Base-by-base conservation (phyloP, 1,284 basidiomycete genomes). In the Malassezia furfur region DNA sequence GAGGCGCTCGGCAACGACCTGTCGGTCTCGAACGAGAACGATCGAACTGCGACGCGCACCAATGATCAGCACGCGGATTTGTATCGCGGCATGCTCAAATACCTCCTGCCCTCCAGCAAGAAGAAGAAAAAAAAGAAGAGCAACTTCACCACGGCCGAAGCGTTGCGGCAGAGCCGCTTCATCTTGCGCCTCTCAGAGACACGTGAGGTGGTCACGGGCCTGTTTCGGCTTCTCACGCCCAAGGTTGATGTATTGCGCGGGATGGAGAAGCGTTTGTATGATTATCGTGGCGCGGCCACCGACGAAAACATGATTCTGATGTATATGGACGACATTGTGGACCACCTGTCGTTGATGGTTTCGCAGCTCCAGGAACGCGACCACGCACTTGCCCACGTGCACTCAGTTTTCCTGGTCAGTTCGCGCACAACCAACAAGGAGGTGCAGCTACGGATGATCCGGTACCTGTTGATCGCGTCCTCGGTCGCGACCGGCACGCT, bases 261-360 rank as follows among this genome's bases (percentile, higher is more conserved):
- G 56, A 78, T 96, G 55, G 79, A 84, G 55, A 93, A 93, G 74
- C 79, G 91, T 9, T 78, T 77, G 63, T 77, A 57, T 59, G 81
- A 77, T 48, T 51, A 64, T 46, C 78, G 57, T 74, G 22, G 57
- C 46, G 48, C 64, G 36, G 50, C 60, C 17, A 51, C 54, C 8
- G 57, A 62, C 38, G 60, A 64, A n/a, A 52, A 46, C 7, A 39
- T 55, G 6, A 45, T 54, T 30, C 3, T 41, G 47, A 19, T 91
- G 15, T 91, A 96, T 74, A 83, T 94, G 77, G 88, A 88, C 43
- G 91, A 96, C 75, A 82, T 96, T 3, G 87, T 91, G 79, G 90
- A 96, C 77, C 91, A 96, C 75, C 90, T 96, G 61, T 76, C 91
- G 30, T 85, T 88, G 2, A 79, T 96, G 61, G 86, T 91, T 66